phyloP scores from a whole-genome alignment of 306 rosid species.

The Pterocarpus macrocarpus region DNA sequence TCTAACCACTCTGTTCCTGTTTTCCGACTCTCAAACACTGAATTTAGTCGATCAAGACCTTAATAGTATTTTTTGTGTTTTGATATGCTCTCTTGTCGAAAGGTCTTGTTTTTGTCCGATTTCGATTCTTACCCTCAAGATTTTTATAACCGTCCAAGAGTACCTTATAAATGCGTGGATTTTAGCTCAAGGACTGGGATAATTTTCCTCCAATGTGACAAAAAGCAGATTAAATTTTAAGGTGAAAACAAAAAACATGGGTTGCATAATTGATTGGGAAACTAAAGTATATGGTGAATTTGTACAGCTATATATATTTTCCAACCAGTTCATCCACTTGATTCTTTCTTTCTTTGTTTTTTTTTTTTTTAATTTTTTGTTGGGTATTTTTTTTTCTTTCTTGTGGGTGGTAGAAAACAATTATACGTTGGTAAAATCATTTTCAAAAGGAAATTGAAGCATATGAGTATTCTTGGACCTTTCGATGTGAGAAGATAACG shows the following conservation, averaged over 20 bases:
- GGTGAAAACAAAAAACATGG: neutral
- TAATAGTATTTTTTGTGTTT: too few species aligned
- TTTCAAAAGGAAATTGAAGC: neutral
- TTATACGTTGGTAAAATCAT: neutral
- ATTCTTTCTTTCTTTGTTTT: neutral
- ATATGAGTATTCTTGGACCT: neutral
- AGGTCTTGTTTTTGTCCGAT: too few species aligned
- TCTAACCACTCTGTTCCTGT: too few species aligned
- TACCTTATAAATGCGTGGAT: too few species aligned
- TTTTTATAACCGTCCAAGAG: too few species aligned
- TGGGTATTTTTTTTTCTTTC: too few species aligned
- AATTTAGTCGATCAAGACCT: too few species aligned
- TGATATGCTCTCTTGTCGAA: too few species aligned
- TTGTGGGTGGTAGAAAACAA: neutral
- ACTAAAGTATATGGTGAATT: neutral
- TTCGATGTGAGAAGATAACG: conserved; percentile 6
- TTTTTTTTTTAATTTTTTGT: too few species aligned
- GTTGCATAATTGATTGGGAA: neutral
- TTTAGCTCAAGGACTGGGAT: too few species aligned
- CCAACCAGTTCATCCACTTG: neutral
- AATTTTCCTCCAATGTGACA: neutral
- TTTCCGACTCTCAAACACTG: too few species aligned
- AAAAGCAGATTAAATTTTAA: neutral
- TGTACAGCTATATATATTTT: neutral
- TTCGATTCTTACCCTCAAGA: too few species aligned